phyloP scores from a whole-genome alignment of 1,284 basidiomycete genomes.

The Cutaneotrichosporon cyanovorans region DNA sequence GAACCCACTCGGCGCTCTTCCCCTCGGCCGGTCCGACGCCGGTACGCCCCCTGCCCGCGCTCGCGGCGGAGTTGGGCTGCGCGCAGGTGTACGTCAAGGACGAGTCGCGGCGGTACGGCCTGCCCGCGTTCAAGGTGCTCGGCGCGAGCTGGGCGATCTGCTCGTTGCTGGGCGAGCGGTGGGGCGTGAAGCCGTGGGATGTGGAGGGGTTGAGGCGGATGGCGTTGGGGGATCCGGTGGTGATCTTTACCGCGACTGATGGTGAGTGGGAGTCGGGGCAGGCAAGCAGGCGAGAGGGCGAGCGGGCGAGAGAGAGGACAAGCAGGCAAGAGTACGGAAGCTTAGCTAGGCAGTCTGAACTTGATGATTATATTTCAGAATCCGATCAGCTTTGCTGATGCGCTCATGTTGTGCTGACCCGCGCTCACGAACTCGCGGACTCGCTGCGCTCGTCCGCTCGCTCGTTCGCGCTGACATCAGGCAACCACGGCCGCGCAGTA shows the following conservation, averaged over 20 bases:
- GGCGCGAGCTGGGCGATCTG: constrained; percentile 16
- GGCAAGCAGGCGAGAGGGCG: too few species aligned
- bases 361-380: too few species aligned
- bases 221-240: neutral
- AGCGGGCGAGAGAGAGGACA: too few species aligned
- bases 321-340: too few species aligned
- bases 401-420: neutral
- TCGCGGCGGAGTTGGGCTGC: constrained; percentile 11
- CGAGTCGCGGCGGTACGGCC: constrained; percentile 14
- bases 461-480: constrained; percentile 3
- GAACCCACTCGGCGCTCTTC: constrained; percentile 13
- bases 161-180: constrained; percentile 6
- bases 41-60: constrained; percentile 3
- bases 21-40: constrained; percentile 11
- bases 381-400: too few species aligned
- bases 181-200: constrained; percentile 12
- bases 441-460: too few species aligned
- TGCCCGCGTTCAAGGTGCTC: constrained; percentile 19
- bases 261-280: constrained; percentile 2
- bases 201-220: constrained; percentile 2
- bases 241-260: constrained; percentile 13
- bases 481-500: constrained; percentile 16
- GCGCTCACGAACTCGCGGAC: too few species aligned
- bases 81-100: constrained; percentile 14
- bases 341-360: too few species aligned